Evolutionary conservation across 805 yeast species (phyloP).

Genomic region (Schizosaccharomyces lindneri): DNA sequence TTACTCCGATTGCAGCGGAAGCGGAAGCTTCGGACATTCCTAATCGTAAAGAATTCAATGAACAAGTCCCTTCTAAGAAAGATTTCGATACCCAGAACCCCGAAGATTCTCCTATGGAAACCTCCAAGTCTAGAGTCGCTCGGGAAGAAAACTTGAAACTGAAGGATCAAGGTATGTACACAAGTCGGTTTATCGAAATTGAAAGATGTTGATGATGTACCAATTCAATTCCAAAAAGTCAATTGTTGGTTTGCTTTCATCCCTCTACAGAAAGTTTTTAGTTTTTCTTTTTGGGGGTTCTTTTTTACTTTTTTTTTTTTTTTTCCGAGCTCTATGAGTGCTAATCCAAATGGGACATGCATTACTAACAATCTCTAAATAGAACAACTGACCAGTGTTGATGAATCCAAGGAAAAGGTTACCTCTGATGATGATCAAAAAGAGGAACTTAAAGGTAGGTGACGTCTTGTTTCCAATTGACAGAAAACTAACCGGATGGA

Average conservation of each 20-base stretch:
- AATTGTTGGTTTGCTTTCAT: no score
- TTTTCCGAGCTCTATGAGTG: no score
- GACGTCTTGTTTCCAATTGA: neutral
- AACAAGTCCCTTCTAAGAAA: neutral
- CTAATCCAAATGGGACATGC: no score
- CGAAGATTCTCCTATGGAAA: neutral
- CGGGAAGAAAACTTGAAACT: neutral
- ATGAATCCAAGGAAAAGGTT: neutral
- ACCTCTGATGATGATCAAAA: neutral
- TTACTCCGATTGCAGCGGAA: neutral
- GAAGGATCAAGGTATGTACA: neutral
- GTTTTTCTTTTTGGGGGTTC: no score
- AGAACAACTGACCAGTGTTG: neutral
- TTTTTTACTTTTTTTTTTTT: no score
- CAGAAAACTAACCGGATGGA: no score
- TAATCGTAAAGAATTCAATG: neutral
- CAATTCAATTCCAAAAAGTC: no score
- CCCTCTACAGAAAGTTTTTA: no score
- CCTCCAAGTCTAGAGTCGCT: neutral
- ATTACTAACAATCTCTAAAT: no score
- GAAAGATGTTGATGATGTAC: no score
- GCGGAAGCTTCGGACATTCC: neutral
- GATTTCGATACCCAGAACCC: neutral
- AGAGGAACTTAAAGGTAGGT: neutral
- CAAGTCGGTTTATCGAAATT: no score